A percentile compares a stretch with the other conserved stretches of the same genome.
phyloP scores from a whole-genome alignment of 2,329 filamentous ascomycete genomes.

The Alternaria novae-zelandiae region DNA sequence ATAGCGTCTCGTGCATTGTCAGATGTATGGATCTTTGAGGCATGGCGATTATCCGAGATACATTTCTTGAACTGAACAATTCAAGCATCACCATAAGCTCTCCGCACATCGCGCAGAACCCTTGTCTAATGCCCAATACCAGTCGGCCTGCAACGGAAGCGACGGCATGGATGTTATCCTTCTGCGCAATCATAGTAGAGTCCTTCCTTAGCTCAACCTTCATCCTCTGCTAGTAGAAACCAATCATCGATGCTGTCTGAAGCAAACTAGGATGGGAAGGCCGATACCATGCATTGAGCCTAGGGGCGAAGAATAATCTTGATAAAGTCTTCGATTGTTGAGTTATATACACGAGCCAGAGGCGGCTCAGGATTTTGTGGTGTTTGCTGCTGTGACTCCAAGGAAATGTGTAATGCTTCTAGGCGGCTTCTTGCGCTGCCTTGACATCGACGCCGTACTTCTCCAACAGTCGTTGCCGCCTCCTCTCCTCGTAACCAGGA shows the following conservation, averaged over 20 bases:
- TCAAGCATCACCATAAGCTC: neutral
- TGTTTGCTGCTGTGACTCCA: constrained; percentile 25
- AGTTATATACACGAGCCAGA: constrained; percentile 25
- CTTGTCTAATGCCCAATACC: too few relatives aligned
- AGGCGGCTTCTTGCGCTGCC: constrained; percentile 34
- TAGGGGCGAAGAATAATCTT: too few relatives aligned
- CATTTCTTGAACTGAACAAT: neutral
- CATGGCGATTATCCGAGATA: neutral
- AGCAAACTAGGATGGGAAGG: too few relatives aligned
- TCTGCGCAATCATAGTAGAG: neutral
- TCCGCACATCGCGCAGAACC: neutral
- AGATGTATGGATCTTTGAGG: neutral
- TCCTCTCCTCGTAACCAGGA: constrained; percentile 83
- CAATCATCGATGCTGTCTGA: too few relatives aligned
- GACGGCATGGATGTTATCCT: neutral
- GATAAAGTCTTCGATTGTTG: constrained; percentile 3
- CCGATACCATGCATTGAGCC: too few relatives aligned
- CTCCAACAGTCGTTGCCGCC: constrained; percentile 80
- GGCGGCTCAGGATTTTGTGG: constrained; percentile 14
- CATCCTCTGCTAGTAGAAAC: too few relatives aligned
- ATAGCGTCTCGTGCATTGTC: constrained; percentile 4
- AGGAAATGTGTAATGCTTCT: constrained; percentile 22
- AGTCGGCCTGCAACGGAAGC: neutral
- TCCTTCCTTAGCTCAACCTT: neutral
- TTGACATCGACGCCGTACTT: constrained; percentile 84